Evolutionary conservation across 306 rosid species (phyloP).

Genomic region (Quercus gilva): DNA sequence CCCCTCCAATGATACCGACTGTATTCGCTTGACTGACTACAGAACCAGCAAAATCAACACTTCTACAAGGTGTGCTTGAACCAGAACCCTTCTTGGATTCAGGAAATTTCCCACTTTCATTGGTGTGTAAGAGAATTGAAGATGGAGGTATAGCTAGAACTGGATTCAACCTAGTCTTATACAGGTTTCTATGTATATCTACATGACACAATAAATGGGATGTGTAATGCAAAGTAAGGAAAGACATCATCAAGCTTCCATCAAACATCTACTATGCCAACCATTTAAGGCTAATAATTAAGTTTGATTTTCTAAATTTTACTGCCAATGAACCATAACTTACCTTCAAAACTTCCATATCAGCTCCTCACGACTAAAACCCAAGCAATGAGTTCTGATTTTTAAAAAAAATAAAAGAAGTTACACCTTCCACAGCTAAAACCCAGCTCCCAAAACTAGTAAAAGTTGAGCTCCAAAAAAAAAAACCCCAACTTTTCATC

Average conservation of each 20-base stretch:
- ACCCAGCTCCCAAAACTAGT: constrained; percentile 10
- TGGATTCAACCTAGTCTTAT: constrained; percentile 38
- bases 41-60: constrained; percentile 30
- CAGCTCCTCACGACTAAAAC: constrained; percentile 1
- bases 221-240: constrained; percentile 34
- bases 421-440: background rate
- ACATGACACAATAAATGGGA: constrained; percentile 35
- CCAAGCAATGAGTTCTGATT: background rate
- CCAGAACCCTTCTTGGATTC: constrained; percentile 33
- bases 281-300: background rate
- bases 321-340: background rate
- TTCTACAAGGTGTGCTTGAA: constrained; percentile 34
- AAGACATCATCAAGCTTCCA: constrained; percentile 42
- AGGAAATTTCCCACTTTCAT: constrained; percentile 50
- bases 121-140: constrained; percentile 36
- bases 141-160: constrained; percentile 57
- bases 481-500: constrained; percentile 26
- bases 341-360: background rate
- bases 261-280: constrained; percentile 33
- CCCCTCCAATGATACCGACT: constrained; percentile 78
- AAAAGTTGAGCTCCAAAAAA: background rate
- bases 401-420: background rate
- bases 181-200: constrained; percentile 32
- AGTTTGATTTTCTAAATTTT: background rate
- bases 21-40: constrained; percentile 33